Base-by-base conservation (phyloP, 306 rosid genomes). In the Fagus crenata region DNA sequence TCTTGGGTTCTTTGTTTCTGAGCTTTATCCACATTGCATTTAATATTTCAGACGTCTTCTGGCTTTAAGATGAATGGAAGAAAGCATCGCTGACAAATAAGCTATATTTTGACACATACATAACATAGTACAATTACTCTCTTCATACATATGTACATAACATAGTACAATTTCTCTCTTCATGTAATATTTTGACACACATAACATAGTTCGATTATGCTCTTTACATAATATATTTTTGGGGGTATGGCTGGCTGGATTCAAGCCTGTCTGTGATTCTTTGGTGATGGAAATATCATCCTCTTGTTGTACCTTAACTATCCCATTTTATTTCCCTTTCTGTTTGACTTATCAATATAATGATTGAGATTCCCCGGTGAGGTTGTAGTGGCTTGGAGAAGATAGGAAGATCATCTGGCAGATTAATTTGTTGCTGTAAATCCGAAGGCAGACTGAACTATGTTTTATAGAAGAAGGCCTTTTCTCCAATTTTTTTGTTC, bases 41-140 rank as follows among this genome's bases (percentile, higher is more conserved):
- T 65, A 37, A 65, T 37, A n/a, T 65, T 33, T 39, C 14, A 39
- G 71, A 63, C 43, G 4, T 17, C 28, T 37, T 22, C 71, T n/a
- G 3, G 32, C 49, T 65, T 65, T 65, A 65, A 46, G 71, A 37
- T 39, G 71, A 65, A n/a, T 65, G 46, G 71, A 2, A 63, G 8
- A 63, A 63, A 35, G 4, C 37, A 4, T 32, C 32, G 12, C 2
- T 39, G 71, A 39, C 49, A 39, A 43, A 3, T 58, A 39, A 65
- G 12, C 14, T 6, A 7, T 28, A 37, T 17, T 39, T 65, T 37
- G 49, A 37, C 49, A 6, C 33, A 37, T 8, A 65, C 28, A 17
- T 17, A n/a, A n/a, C 46, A 35, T 60, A 60, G 13, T 31, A 60
- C 0, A 2, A 4, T 12, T 17, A 60, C 67, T 56, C 64, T 56